These are phyloP conservation scores for Plasmodiophora brassicae DNA, from an alignment of 208 protist species.

Conservation along the genomic window DNA sequence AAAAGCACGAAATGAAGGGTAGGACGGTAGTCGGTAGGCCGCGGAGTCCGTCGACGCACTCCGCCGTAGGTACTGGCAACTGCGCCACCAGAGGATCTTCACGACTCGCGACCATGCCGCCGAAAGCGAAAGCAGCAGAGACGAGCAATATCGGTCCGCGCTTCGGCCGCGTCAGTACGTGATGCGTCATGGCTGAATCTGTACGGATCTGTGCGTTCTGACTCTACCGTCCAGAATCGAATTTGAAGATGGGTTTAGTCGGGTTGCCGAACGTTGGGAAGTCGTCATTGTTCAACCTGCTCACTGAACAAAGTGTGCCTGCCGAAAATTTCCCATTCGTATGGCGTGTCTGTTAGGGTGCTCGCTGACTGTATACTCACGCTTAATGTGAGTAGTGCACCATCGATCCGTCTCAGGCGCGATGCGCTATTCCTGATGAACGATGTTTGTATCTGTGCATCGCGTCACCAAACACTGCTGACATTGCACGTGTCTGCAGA, in stretches of 20 bases:
- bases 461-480: no score
- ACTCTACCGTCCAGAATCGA: slow-evolving; percentile 6
- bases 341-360: no score
- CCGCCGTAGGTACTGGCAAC: no score
- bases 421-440: slow-evolving; percentile 43
- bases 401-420: slow-evolving; percentile 40
- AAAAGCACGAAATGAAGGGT: no score
- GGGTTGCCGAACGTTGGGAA: slow-evolving; percentile 61
- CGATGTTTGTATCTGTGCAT: slow-evolving; percentile 23
- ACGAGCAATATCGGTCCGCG: not conserved
- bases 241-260: slow-evolving; percentile 53
- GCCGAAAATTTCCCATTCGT: slow-evolving; percentile 46
- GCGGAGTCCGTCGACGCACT: no score
- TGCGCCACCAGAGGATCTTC: no score
- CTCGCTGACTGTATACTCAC: no score
- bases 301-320: slow-evolving; percentile 21
- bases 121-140: not conserved
- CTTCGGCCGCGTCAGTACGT: slow-evolving; percentile 19
- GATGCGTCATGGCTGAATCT: not conserved
- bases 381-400: not conserved
- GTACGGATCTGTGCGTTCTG: no score
- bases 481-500: not conserved
- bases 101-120: not conserved
- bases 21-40: no score
- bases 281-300: slow-evolving; percentile 56